Evolutionary conservation across 768 basidiomycete genomes (phyloP).

Genomic region (Lactarius trivialis): DNA sequence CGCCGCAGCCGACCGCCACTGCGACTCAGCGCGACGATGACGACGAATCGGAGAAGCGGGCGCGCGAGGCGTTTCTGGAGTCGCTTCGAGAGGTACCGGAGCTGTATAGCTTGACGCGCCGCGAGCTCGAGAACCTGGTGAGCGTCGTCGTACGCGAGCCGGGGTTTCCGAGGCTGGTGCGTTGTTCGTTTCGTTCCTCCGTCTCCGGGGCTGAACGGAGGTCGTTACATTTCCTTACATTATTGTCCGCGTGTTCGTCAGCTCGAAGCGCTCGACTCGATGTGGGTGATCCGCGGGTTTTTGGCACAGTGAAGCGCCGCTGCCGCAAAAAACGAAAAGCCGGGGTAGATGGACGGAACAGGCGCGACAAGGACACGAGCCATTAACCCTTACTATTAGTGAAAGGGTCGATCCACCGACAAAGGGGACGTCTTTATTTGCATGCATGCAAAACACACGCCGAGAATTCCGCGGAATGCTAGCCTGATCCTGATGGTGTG

Average conservation of each 20-base stretch:
- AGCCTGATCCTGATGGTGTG: background rate
- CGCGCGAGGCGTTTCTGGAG: conserved; percentile 29
- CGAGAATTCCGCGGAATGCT: background rate
- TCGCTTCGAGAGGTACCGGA: conserved; percentile 40
- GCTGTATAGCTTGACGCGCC: conserved; percentile 48
- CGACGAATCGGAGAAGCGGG: conserved; percentile 12
- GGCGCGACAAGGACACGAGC: background rate
- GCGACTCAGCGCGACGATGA: background rate
- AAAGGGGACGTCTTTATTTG: background rate
- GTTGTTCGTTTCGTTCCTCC: background rate
- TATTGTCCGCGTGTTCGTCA: background rate
- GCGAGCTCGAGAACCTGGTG: conserved; percentile 51
- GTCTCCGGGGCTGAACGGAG: background rate
- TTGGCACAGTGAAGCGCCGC: conserved; percentile 10
- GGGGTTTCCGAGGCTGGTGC: conserved; percentile 70
- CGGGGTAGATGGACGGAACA: background rate
- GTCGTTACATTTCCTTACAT: background rate
- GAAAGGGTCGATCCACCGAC: background rate
- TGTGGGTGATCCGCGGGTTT: conserved; percentile 37
- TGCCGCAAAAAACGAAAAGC: background rate
- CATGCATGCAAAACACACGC: background rate
- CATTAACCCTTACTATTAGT: background rate
- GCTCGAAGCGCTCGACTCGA: conserved; percentile 47
- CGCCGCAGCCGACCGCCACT: conserved; percentile 3
- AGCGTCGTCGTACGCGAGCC: conserved; percentile 64